A percentile compares a stretch with the other conserved stretches of the same genome.
Evolutionary conservation across 345 rosid genomes (phyloP).

Genomic region (Syzygium grande): DNA sequence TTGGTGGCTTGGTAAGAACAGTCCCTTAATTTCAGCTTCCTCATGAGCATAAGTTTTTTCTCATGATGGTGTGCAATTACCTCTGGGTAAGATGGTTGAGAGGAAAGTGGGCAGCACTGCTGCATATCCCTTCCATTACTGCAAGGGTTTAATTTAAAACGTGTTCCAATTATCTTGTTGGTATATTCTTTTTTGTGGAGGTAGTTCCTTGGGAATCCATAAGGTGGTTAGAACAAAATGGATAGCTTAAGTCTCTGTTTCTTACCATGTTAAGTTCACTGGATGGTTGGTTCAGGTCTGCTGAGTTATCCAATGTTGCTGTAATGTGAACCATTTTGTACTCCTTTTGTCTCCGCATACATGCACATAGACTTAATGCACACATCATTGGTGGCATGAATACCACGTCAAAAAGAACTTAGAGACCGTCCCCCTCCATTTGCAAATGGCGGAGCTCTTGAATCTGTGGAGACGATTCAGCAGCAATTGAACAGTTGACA

Average conservation of each 20-base stretch:
- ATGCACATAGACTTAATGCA: not conserved
- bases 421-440: not conserved
- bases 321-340: not conserved
- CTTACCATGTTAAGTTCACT: not conserved
- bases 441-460: not conserved
- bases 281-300: not conserved
- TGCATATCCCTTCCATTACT: not conserved
- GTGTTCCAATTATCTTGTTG: no score
- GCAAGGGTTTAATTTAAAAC: not conserved
- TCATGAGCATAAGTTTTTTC: not conserved
- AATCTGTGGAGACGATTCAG: not conserved
- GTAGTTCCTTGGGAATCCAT: not conserved
- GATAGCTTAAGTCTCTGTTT: not conserved
- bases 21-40: not conserved
- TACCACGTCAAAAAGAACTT: not conserved
- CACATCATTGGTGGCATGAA: not conserved
- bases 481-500: not conserved
- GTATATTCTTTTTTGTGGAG: not conserved
- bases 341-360: not conserved
- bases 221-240: not conserved
- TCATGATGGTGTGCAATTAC: not conserved
- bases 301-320: not conserved
- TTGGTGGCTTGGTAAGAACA: constrained; percentile 38
- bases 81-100: not conserved
- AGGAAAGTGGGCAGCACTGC: not conserved